Evolutionary conservation across 768 basidiomycete species (phyloP).

Genomic region (Mycena filopes): DNA sequence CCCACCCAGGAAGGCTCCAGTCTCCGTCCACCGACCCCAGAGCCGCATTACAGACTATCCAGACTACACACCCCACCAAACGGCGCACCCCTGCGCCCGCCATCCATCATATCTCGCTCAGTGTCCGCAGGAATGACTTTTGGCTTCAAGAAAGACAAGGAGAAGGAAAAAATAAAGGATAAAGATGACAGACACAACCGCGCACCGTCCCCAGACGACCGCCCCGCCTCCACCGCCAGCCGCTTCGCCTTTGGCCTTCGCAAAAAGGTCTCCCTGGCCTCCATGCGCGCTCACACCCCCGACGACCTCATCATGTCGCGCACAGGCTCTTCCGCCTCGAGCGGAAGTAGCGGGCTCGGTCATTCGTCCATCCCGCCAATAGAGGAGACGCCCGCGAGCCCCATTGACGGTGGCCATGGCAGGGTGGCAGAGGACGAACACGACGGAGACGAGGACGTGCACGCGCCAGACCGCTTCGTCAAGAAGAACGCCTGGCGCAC

Average conservation of each 20-base stretch:
- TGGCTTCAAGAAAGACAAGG: slow-evolving; percentile 41
- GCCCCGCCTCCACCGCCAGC: slow-evolving; percentile 9
- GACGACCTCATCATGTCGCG: slow-evolving; percentile 22
- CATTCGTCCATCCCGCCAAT: slow-evolving; percentile 10
- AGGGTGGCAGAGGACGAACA: neutral
- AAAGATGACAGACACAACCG: neutral
- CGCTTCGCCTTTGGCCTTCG: slow-evolving; percentile 28
- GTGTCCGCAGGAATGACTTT: slow-evolving; percentile 49
- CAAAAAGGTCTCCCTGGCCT: slow-evolving; percentile 33
- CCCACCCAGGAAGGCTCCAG: neutral
- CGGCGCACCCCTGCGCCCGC: slow-evolving; percentile 45
- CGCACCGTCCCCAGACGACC: slow-evolving; percentile 24
- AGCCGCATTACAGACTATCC: slow-evolving; percentile 37
- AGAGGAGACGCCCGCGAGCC: slow-evolving; percentile 15
- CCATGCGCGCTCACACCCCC: slow-evolving; percentile 12
- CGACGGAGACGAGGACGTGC: slow-evolving; percentile 33
- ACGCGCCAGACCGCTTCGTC: slow-evolving; percentile 38
- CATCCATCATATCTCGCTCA: slow-evolving; percentile 37
- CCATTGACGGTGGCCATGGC: too few species aligned
- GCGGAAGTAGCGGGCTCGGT: neutral
- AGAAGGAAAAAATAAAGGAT: slow-evolving; percentile 9
- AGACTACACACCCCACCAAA: slow-evolving; percentile 39
- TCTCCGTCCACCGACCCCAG: slow-evolving; percentile 17
- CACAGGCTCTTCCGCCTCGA: slow-evolving; percentile 10
- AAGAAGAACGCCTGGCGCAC: slow-evolving; percentile 51